A percentile compares a stretch with the other conserved stretches of the same genome.
Conservation (phyloP, 2,329 filamentous ascomycete genomes). For the Pseudopithomyces maydicus region DNA sequence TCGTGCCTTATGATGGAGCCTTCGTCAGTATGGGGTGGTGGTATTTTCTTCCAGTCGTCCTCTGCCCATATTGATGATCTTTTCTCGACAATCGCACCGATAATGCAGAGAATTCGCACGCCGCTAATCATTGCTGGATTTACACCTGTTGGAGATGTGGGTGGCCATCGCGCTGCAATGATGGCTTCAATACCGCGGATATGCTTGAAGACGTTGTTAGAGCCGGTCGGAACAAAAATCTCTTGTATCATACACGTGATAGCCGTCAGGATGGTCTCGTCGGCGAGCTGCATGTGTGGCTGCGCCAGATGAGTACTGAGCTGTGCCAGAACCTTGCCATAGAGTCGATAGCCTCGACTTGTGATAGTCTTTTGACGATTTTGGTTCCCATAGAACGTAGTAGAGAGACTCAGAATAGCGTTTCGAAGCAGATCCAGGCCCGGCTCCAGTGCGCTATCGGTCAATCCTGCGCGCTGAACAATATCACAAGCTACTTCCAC, state of each 20-base stretch:
- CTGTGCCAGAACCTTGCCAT: slow-evolving; percentile 29
- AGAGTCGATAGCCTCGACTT: slow-evolving; percentile 25
- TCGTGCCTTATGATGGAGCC: slow-evolving; percentile 21
- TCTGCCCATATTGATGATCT: slow-evolving; percentile 24
- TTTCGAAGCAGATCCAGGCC: slow-evolving; percentile 26
- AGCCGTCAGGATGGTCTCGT: slow-evolving; percentile 32
- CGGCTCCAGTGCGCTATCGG: slow-evolving; percentile 8
- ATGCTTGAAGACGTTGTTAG: slow-evolving; percentile 33
- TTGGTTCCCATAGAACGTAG: slow-evolving; percentile 33
- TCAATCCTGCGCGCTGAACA: slow-evolving; percentile 12
- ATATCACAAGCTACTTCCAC: slow-evolving; percentile 33
- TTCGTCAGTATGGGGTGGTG: slow-evolving; percentile 13
- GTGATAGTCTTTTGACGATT: slow-evolving; percentile 24
- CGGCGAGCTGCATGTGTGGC: slow-evolving; percentile 22
- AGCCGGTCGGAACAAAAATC: slow-evolving; percentile 33
- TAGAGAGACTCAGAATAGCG: slow-evolving; percentile 28
- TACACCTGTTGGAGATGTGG: slow-evolving; percentile 9
- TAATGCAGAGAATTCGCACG: slow-evolving; percentile 28
- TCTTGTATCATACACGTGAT: slow-evolving; percentile 34
- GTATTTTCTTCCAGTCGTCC: slow-evolving; percentile 31
- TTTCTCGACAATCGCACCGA: slow-evolving; percentile 25
- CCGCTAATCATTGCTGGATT: slow-evolving; percentile 24
- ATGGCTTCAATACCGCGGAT: slow-evolving; percentile 34
- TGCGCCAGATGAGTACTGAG: slow-evolving; percentile 26
- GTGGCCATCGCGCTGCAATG: slow-evolving; percentile 28